These are phyloP conservation scores for Dioscorea cayenensis DNA, from an alignment of 116 monocot genomes.

Conservation along the genomic window DNA sequence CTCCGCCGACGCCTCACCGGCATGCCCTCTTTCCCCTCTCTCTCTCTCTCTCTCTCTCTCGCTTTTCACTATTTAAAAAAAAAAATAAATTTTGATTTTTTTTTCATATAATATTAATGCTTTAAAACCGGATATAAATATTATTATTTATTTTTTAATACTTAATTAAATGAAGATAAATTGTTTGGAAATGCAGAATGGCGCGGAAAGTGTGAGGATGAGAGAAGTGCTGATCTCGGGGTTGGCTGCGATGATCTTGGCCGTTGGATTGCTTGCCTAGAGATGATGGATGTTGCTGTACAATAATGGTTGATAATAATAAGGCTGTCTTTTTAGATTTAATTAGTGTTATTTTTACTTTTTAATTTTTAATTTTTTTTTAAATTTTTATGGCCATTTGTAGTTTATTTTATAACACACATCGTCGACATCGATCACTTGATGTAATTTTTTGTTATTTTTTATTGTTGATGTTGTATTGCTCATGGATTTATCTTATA, in stretches of 20 bases:
- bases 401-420: neutral
- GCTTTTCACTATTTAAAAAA: neutral
- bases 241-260: neutral
- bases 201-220: neutral
- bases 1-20: slow-evolving; percentile 8
- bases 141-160: neutral
- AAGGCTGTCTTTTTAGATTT: neutral
- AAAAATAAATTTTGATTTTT: neutral
- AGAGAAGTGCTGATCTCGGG: neutral
- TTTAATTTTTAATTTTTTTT: neutral
- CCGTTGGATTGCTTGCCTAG: neutral
- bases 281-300: neutral
- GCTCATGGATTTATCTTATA: no score
- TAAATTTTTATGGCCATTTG: neutral
- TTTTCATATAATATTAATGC: no score
- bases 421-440: no score
- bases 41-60: no score
- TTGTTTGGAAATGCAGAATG: neutral
- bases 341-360: neutral
- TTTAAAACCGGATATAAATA: neutral
- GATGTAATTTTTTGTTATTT: no score
- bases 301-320: neutral
- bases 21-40: neutral
- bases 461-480: no score
- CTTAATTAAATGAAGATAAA: neutral